Conservation (phyloP, 306 rosid genomes). For the Quercus mongolica region DNA sequence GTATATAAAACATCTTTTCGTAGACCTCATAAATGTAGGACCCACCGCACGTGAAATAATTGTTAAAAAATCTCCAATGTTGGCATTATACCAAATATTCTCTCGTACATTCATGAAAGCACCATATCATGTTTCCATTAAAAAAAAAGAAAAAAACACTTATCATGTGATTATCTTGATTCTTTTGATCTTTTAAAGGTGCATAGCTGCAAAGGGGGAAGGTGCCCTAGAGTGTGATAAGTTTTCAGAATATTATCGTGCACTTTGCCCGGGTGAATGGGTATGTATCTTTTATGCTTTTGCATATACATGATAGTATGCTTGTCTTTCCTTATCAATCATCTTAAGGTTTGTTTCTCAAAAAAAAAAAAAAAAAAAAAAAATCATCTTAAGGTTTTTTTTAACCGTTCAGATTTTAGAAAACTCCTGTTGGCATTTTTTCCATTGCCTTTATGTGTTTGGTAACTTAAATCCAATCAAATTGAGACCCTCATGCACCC, state of each 20-base stretch:
- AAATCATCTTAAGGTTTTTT: neutral
- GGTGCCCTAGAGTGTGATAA: slow-evolving; percentile 84
- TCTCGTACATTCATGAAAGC: no score
- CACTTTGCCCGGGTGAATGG: slow-evolving; percentile 99
- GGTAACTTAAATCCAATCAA: neutral
- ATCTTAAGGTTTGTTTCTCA: no score
- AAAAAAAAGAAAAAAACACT: no score
- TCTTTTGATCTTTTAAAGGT: slow-evolving; percentile 37
- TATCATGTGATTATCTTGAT: neutral
- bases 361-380: no score
- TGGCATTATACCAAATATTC: no score
- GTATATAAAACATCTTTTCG: no score
- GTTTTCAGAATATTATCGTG: slow-evolving; percentile 77
- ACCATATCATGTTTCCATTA: no score
- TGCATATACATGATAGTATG: neutral
- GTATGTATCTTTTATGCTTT: slow-evolving; percentile 42
- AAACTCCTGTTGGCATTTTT: neutral
- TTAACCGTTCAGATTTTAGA: neutral
- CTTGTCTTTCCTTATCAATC: neutral
- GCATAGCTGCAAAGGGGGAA: slow-evolving; percentile 89
- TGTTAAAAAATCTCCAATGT: no score
- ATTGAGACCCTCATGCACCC: neutral
- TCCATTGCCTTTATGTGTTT: neutral
- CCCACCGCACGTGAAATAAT: no score
- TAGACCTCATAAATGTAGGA: no score